Base-by-base conservation (phyloP, 805 yeast genomes). In the Isabelozyma pseudorhagii region DNA sequence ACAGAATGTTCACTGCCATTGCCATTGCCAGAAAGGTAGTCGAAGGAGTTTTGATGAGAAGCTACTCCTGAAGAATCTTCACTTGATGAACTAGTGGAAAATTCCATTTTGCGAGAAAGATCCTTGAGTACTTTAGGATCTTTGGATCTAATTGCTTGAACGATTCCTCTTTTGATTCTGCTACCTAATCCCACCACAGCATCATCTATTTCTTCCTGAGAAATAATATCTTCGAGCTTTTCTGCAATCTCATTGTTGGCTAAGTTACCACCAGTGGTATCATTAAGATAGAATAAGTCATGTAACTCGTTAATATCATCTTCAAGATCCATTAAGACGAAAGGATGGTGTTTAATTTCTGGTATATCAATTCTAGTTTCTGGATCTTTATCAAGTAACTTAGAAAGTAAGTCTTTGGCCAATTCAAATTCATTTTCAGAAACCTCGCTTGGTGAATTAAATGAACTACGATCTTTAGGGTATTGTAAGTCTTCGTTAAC, bases 121-220 rank as follows among this genome's bases (percentile, higher is more conserved):
- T 54, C 60, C 38, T 52, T 55, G 40, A 60, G 43, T 3, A 61
- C 53, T 18, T 64, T 69, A 2, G 49, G 46, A 44, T 63, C 68
- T 42, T 61, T 54, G 42, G 51, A 17, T 8, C 54, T 60, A 39
- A 69, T 62, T 1, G 80, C 83, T 44, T 72, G 74, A 5, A 77
- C 67, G 4, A 84, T 59, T 25, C 80, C 77, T 50, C 74, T 77
- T 56, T 74, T 81, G 41, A 89, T 74, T 48, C 84, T 75, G 46
- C 82, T 78, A 7, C 91, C 92, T 45, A 90, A 77, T n/a, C 96
- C 96, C 36, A 84, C 78, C 3, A 90, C 90, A 0, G 96, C 96
- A 52, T 82, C 80, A 53, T 83, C 80, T 7, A 88, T 78, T 51
- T 90, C 96, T 50, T 84, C 85, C 44, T 75, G 78, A 2, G 85